phyloP scores from a whole-genome alignment of 2,329 filamentous ascomycete species.

The Phyllosticta citriasiana region DNA sequence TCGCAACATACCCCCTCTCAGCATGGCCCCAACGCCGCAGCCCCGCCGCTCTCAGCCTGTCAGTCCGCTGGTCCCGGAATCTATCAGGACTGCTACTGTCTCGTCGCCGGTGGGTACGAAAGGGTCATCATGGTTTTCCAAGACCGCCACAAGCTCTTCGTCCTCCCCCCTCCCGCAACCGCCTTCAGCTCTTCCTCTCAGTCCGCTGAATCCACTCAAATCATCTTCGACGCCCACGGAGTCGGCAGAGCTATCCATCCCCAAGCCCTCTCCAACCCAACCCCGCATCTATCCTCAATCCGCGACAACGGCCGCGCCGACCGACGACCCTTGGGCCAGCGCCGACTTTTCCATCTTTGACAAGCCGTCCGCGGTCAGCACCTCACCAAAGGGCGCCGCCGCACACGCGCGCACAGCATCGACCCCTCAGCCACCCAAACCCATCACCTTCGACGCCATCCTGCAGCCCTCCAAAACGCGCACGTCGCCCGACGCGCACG shows the following conservation, averaged over 20 bases:
- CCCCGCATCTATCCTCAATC: neutral
- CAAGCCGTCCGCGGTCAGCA: neutral
- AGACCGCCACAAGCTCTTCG: neutral
- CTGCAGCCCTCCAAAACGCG: conserved; percentile 10
- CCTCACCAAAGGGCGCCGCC: neutral
- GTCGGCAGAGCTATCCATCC: neutral
- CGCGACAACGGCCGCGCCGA: conserved; percentile 7
- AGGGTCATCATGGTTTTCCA: neutral
- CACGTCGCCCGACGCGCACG: conserved; percentile 1
- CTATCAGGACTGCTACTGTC: neutral
- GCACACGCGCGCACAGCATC: conserved; percentile 1
- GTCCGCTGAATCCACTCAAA: conserved; percentile 1
- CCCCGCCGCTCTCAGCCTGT: neutral
- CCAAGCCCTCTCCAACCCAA: neutral
- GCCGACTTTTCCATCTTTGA: conserved; percentile 23
- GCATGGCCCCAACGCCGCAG: conserved; percentile 1
- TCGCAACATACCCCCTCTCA: conserved; percentile 1
- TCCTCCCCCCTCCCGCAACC: neutral
- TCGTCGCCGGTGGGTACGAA: neutral
- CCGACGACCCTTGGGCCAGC: conserved; percentile 14
- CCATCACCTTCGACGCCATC: conserved; percentile 4
- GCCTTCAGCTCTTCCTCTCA: neutral
- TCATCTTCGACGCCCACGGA: neutral
- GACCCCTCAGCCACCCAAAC: neutral
- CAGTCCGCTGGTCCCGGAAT: conserved; percentile 1